A percentile compares a stretch with the other conserved stretches of the same genome.
These are phyloP conservation scores for Beauveria medogensis DNA, from an alignment of 2,329 filamentous ascomycete species.

Conservation along the genomic window DNA sequence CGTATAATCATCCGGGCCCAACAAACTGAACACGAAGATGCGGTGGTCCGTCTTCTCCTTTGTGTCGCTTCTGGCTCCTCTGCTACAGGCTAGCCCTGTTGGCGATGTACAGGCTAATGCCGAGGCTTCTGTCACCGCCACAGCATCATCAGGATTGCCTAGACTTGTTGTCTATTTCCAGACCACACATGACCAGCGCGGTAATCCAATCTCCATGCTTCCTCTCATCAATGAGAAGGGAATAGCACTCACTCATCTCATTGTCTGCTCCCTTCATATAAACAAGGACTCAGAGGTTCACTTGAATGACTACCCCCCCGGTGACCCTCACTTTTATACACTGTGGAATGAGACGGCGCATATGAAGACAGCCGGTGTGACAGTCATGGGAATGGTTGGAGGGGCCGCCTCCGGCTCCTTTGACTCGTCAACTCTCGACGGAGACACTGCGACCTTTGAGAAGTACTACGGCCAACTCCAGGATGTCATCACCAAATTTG, in stretches of 20 bases:
- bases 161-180: constrained; percentile 45
- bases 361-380: constrained; percentile 64
- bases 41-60: constrained; percentile 2
- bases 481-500: constrained; percentile 50
- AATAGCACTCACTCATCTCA: constrained; percentile 61
- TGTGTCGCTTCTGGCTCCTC: constrained; percentile 5
- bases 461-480: constrained; percentile 62
- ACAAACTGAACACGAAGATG: neutral
- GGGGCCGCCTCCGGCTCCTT: constrained; percentile 72
- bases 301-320: constrained; percentile 68
- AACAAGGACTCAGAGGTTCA: constrained; percentile 59
- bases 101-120: neutral
- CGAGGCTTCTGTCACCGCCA: neutral
- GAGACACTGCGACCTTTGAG: constrained; percentile 55
- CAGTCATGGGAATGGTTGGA: constrained; percentile 75
- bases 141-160: constrained; percentile 18
- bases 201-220: constrained; percentile 40
- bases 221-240: constrained; percentile 34
- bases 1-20: neutral
- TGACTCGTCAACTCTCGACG: constrained; percentile 42
- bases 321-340: constrained; percentile 53
- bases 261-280: constrained; percentile 74
- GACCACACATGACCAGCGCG: constrained; percentile 35
- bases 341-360: constrained; percentile 68
- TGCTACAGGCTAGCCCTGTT: constrained; percentile 7